Evolutionary conservation across 768 basidiomycete species (phyloP).

Genomic region (Xerocomellus dryophilus): DNA sequence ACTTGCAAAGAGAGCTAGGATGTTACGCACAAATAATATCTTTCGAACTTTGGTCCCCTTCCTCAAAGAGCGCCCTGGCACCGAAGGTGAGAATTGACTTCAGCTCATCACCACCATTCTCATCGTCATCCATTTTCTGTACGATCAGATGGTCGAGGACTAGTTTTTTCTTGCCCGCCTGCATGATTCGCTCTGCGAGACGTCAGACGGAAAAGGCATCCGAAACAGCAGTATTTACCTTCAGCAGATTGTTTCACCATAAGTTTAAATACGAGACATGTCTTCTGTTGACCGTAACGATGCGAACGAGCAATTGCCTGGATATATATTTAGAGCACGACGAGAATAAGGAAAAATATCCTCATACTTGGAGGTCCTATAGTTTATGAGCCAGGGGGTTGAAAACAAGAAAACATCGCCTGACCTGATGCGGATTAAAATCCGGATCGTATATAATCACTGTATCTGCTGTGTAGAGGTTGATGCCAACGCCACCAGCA

Average conservation of each 20-base stretch:
- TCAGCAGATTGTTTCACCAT: conserved; percentile 95
- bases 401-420: conserved; percentile 17
- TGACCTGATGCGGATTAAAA: conserved; percentile 94
- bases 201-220: not conserved
- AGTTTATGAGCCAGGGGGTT: conserved; percentile 10
- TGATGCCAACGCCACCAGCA: conserved; percentile 93
- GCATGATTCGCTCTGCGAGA: conserved; percentile 80
- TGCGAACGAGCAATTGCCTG: conserved; percentile 94
- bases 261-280: conserved; percentile 91
- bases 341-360: not conserved
- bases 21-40: conserved; percentile 65
- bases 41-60: conserved; percentile 48
- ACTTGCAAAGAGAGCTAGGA: not conserved
- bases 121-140: conserved; percentile 89
- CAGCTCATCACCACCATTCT: conserved; percentile 74
- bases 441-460: conserved; percentile 94
- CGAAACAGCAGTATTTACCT: conserved; percentile 43
- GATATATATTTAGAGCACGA: conserved; percentile 5
- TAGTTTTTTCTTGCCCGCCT: conserved; percentile 93
- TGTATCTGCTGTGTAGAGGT: conserved; percentile 88
- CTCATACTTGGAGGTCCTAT: conserved; percentile 83
- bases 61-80: conserved; percentile 80
- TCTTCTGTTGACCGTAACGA: conserved; percentile 93
- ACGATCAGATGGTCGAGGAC: conserved; percentile 94
- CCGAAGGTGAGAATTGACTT: conserved; percentile 87